Base-by-base conservation (phyloP, 768 basidiomycete genomes). In the Termitomyces sp. region DNA sequence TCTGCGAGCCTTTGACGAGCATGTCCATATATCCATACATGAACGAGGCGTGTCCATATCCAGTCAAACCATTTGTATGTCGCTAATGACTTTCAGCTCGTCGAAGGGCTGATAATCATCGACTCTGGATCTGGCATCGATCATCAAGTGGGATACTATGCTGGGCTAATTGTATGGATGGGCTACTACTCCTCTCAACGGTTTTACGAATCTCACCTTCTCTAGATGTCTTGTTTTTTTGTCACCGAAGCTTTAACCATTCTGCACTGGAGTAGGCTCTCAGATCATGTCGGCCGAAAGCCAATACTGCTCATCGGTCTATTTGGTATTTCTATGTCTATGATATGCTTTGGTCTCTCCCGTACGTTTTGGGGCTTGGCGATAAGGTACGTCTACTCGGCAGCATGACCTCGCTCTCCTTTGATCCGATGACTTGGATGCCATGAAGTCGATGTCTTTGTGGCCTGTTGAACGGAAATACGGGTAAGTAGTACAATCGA, bases 301-400 rank as follows among this genome's bases (percentile, higher is more conserved):
- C 88, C 89, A 0, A 79, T 91, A 21, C 80, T 91, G 57, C 70
- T 91, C 52, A 74, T 65, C 0, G 89, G 89, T 1, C 67, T 90
- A 1, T 66, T 79, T 22, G 89, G 88, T 6, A 64, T 87, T 17
- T 78, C 82, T 0, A 32, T 79, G 2, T 88, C 86, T 0, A 88
- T 88, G 82, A 81, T 81, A 50, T 81, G 79, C 64, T 90, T 91
- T 60, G 89, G 88, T n/a, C 66, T 91, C 8, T 88, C 87, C 0
- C 82, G 66, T 45, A 82, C 85, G 0, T 89, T 87, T 64, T 81
- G 77, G 79, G 80, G 80, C 4, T 72, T 85, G 5, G 79, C 87
- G 2, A 42, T 78, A 15, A 80, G 79, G 78, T 75, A 38, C 14
- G 68, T 45, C 2, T 45, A 3, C 19, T 21, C 41, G 21, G 3